These are phyloP conservation scores for Verticillium klebahnii DNA, from an alignment of 2,329 filamentous ascomycete species.

Conservation along the genomic window DNA sequence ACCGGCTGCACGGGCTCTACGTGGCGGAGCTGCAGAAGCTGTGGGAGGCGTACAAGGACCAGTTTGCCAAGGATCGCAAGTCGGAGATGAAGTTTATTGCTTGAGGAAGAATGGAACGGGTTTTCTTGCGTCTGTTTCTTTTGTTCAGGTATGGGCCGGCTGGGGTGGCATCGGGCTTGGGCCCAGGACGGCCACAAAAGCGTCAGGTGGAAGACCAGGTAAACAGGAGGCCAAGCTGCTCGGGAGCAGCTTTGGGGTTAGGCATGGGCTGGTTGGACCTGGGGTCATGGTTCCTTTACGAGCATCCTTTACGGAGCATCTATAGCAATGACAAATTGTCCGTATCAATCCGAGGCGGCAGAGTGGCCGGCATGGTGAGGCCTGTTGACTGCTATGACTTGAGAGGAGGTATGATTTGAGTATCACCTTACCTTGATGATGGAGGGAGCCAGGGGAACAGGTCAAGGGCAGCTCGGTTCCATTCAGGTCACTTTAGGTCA, in stretches of 20 bases:
- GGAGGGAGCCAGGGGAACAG: not conserved
- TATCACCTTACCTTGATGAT: too few species aligned
- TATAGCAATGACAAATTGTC: not conserved
- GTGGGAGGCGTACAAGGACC: conserved; percentile 75
- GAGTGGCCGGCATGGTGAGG: too few species aligned
- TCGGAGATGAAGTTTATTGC: conserved; percentile 65
- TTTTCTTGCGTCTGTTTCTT: not conserved
- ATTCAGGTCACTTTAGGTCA: too few species aligned
- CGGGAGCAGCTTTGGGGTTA: not conserved
- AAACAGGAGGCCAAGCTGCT: not conserved
- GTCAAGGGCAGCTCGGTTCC: too few species aligned
- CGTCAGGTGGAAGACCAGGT: not conserved
- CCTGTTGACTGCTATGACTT: too few species aligned
- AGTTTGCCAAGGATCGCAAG: conserved; percentile 59
- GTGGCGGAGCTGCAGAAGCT: conserved; percentile 67
- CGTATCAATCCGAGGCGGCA: too few species aligned
- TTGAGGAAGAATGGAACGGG: conserved; percentile 22
- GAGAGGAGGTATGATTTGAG: too few species aligned
- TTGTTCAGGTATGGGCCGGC: not conserved
- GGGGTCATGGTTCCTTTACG: not conserved
- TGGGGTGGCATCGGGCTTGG: not conserved
- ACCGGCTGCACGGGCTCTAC: conserved; percentile 76
- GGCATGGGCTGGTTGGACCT: not conserved
- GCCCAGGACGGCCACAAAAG: not conserved
- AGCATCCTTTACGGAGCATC: not conserved